Evolutionary conservation across 768 basidiomycete species (phyloP).

Genomic region (Leccinum rimulosum): DNA sequence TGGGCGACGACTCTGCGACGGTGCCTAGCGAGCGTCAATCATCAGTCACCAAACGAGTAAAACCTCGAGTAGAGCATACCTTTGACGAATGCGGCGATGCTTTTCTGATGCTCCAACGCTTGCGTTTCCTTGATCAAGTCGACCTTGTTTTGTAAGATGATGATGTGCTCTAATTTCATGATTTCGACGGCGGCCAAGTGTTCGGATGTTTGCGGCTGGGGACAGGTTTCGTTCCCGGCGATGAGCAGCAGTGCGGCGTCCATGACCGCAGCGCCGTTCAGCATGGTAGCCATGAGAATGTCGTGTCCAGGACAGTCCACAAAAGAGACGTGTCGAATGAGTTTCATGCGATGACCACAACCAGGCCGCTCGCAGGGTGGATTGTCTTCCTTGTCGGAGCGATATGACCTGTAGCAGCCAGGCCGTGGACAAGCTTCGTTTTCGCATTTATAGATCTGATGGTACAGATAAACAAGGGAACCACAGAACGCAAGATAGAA

Average conservation of each 20-base stretch:
- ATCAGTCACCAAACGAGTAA: background rate
- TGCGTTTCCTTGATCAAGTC: constrained; percentile 95
- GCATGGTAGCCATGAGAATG: constrained; percentile 98
- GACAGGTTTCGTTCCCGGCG: constrained; percentile 98
- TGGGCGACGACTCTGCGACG: constrained; percentile 94
- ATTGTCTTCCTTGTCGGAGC: constrained; percentile 89
- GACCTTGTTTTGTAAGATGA: constrained; percentile 98
- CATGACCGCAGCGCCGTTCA: constrained; percentile 99
- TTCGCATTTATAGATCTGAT: constrained; percentile 96
- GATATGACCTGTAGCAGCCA: constrained; percentile 63
- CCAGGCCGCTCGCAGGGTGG: constrained; percentile 93
- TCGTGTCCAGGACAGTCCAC: constrained; percentile 98
- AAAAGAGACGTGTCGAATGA: constrained; percentile 92
- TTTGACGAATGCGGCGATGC: constrained; percentile 93
- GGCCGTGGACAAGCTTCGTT: constrained; percentile 87
- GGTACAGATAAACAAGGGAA: constrained; percentile 10
- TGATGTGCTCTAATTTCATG: constrained; percentile 97
- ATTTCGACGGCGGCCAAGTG: constrained; percentile 99
- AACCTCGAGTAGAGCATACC: constrained; percentile 42
- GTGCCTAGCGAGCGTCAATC: constrained; percentile 58
- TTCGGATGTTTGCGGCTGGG: constrained; percentile 98
- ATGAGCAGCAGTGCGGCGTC: constrained; percentile 94
- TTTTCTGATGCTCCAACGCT: constrained; percentile 94
- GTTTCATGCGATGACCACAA: constrained; percentile 77
- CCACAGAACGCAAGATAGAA: background rate